Percentiles rank a stretch among this genome's conserved stretches.
Conservation (phyloP, 2,329 filamentous ascomycete genomes). For the Colletotrichum tamarilloi region DNA sequence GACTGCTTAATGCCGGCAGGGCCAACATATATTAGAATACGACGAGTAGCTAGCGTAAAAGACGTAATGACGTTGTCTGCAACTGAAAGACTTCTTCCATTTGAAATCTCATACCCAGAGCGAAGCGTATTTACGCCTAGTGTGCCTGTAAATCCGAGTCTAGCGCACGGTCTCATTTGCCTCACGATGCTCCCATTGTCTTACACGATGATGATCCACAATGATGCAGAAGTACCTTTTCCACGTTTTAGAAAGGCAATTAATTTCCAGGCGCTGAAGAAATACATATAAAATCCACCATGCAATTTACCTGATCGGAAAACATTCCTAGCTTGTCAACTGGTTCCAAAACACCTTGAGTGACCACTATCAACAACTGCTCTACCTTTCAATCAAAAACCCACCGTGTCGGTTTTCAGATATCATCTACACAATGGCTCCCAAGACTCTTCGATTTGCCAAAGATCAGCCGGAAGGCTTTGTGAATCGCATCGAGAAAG, state of each 20-base stretch:
- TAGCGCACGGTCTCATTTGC: neutral
- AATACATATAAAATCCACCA: neutral
- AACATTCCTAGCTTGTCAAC: neutral
- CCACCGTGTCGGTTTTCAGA: neutral
- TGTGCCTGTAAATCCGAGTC: neutral
- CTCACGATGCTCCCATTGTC: neutral
- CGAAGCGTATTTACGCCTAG: neutral
- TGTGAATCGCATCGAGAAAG: conserved; percentile 53
- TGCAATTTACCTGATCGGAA: neutral
- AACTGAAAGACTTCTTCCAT: neutral
- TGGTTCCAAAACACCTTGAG: neutral
- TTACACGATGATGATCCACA: neutral
- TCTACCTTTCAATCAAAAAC: neutral
- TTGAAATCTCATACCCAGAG: neutral
- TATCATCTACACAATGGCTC: neutral
- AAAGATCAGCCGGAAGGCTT: conserved; percentile 50
- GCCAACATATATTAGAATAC: neutral
- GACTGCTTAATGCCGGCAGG: neutral
- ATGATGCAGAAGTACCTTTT: neutral
- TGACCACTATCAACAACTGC: neutral
- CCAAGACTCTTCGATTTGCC: conserved; percentile 39
- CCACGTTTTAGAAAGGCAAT: neutral
- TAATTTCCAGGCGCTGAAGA: neutral
- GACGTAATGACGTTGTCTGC: neutral
- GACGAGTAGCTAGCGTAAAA: neutral